Evolutionary conservation across 2,329 filamentous ascomycete species (phyloP).

Genomic region (Aspergillus novoparasiticus): DNA sequence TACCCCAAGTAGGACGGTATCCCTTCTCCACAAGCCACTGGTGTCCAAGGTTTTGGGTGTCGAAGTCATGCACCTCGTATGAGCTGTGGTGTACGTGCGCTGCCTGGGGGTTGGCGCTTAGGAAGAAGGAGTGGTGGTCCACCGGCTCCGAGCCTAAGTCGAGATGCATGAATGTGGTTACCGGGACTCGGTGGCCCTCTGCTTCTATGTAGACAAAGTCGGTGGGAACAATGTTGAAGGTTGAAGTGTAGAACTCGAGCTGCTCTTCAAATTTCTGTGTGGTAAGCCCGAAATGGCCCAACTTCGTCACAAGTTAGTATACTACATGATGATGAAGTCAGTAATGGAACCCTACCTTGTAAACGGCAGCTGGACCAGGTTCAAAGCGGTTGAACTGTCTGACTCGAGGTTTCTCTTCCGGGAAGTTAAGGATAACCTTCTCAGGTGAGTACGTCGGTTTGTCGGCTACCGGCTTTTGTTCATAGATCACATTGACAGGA

Average conservation of each 20-base stretch:
- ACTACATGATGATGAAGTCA: neutral
- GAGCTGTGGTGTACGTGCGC: slow-evolving; percentile 53
- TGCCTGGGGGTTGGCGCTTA: slow-evolving; percentile 32
- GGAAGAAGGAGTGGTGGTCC: slow-evolving; percentile 59
- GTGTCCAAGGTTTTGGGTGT: slow-evolving; percentile 55
- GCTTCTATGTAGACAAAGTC: slow-evolving; percentile 32
- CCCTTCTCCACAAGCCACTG: slow-evolving; percentile 52
- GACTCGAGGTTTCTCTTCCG: slow-evolving; percentile 31
- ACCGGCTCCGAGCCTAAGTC: slow-evolving; percentile 50
- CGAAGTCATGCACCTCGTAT: slow-evolving; percentile 57
- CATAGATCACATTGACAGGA: slow-evolving; percentile 44
- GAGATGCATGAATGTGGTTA: slow-evolving; percentile 53
- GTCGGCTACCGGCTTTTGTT: slow-evolving; percentile 31
- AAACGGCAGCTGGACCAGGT: slow-evolving; percentile 33
- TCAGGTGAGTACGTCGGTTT: slow-evolving; percentile 5
- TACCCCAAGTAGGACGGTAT: slow-evolving; percentile 37
- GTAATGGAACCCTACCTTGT: slow-evolving; percentile 27
- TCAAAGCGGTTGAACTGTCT: slow-evolving; percentile 33
- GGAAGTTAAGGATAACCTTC: slow-evolving; percentile 25
- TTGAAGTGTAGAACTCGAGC: slow-evolving; percentile 31
- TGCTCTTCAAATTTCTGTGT: slow-evolving; percentile 27
- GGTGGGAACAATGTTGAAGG: slow-evolving; percentile 35
- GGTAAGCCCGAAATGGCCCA: slow-evolving; percentile 34
- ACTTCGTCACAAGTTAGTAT: slow-evolving; percentile 12
- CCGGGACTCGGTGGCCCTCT: slow-evolving; percentile 25